Evolutionary conservation across 1,284 basidiomycete genomes (phyloP), one percentile per base, ranked within the genome.

Genomic region (Trichosporon faecale): DNA sequence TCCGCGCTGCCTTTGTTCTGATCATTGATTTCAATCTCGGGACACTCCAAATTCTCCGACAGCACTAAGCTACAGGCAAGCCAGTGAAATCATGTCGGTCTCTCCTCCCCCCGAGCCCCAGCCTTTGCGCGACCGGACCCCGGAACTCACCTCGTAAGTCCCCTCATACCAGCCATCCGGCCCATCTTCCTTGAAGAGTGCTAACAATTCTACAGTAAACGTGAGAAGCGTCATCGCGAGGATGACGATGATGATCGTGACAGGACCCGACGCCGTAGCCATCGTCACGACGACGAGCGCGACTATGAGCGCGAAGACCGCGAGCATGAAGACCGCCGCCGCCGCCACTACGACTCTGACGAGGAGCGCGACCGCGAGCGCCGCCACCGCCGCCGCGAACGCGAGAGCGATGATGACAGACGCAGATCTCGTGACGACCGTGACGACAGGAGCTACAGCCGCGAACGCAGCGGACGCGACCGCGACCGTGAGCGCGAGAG

Each of bases 241-340:
- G 80, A 80, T 70, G 78, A 78, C 75, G 78, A 76, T 68, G 75
- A 79, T 77, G 77, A 79, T 76, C 77, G 77, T 78, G 78, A 78
- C 74, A 76, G 78, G 67, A 70, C 72, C 46, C 74, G 76, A 66
- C 72, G 73, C 11, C 73, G 75, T 49, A 73, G 74, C 40, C 76
- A 77, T 67, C 75, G 77, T 31, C 69, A 73, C 63, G 85, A 89
- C n/a, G 85, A 89, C 49, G 86, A 89, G 70, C 90, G 89, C 65
- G 68, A 75, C 31, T 70, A 72, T 21, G 72, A 72, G 33, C 85
- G 89, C 46, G 86, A 89, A 70, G 89, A 89, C 79, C 85, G 89
- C 55, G 66, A 73, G 49, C 70, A 71, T 27, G 74, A 74, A 14
- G 57, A 61, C 57, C 57, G 57, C n/a, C 72, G 73, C 3, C 89